Base-by-base conservation (phyloP, 257 asterid genomes). In the Ocimum tenuiflorum region DNA sequence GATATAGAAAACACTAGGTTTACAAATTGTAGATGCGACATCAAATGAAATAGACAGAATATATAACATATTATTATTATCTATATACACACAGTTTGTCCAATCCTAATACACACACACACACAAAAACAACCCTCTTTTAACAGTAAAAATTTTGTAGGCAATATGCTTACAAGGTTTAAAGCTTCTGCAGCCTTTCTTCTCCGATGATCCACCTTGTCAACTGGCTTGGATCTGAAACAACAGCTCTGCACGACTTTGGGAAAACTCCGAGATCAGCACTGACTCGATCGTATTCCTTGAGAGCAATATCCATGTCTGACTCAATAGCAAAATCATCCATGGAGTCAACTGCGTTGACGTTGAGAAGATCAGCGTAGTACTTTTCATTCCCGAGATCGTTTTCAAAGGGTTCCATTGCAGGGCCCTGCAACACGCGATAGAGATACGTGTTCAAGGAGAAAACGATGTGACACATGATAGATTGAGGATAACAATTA, bases 131-230 rank as follows among this genome's bases (percentile, higher is more conserved):
- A 53, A 22, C 7, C 56, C 0, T 8, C 15, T 20, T 8, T 10
- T 38, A 1, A 4, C 1, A 35, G 10, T 10, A 23, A 50, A 27
- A 49, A 49, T 46, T 7, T 22, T n/a, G n/a, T n/a, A 70, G 61
- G 62, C 68, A 60, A 8, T 22, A 15, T 13, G 36, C 22, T 35
- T 24, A 24, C 55, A 43, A 8, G 24, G 6, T 58, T 70, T 39
- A 82, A 41, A 79, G 82, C 68, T 74, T 87, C 70, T 68, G 83
- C 46, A 89, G 73, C 47, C 87, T 80, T 20, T 86, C 87, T 80
- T 92, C 95, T 29, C 99, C 99, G 36, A 89, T 78, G 52, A 92
- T 79, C 97, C 97, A 92, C 65, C 95, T 73, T 4, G 99, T 92
- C 63, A 89, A 74, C 79, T 87, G 99, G 85, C 97, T 89, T 3